Base-by-base conservation (phyloP, 169 alveolate species). In the Eimeria necatrix region DNA sequence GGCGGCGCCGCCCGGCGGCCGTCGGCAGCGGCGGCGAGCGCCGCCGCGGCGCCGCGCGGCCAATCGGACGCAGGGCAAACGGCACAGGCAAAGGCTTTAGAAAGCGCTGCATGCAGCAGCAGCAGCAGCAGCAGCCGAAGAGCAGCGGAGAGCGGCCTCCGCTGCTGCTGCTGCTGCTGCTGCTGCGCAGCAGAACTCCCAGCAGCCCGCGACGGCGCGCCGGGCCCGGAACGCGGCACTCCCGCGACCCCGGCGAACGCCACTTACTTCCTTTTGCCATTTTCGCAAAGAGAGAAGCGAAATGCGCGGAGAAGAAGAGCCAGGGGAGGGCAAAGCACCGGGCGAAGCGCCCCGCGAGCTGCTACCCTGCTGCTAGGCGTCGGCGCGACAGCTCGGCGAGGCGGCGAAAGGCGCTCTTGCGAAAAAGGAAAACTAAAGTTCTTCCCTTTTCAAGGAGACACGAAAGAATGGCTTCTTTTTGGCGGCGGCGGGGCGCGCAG, bases 191-290 rank as follows among this genome's bases (percentile, higher is more conserved):
- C n/a, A n/a, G n/a, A n/a, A n/a, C n/a, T n/a, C n/a, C n/a, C n/a
- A n/a, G n/a, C n/a, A n/a, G n/a, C n/a, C n/a, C n/a, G n/a, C n/a
- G n/a, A n/a, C n/a, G n/a, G n/a, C n/a, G n/a, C n/a, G n/a, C n/a
- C n/a, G n/a, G n/a, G n/a, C n/a, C n/a, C n/a, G n/a, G n/a, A n/a
- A n/a, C n/a, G n/a, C n/a, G n/a, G n/a, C n/a, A n/a, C n/a, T n/a
- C n/a, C n/a, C n/a, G n/a, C n/a, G n/a, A n/a, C n/a, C n/a, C n/a
- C 4, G 52, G 32, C 0, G 46, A 26, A 60, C 22, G 32, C 5
- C 24, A 59, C 91, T 84, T 56, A 84, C 91, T 56, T 22, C 91
- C 91, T 60, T 84, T 84, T 56, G 91, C 91, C 91, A 84, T 84
- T 84, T 84, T 84, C 78, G 53, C n/a, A 16, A 12, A 52, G 10